These are phyloP conservation scores for Eucalyptus sp. DNA, from an alignment of 345 rosid genomes.

Conservation along the genomic window DNA sequence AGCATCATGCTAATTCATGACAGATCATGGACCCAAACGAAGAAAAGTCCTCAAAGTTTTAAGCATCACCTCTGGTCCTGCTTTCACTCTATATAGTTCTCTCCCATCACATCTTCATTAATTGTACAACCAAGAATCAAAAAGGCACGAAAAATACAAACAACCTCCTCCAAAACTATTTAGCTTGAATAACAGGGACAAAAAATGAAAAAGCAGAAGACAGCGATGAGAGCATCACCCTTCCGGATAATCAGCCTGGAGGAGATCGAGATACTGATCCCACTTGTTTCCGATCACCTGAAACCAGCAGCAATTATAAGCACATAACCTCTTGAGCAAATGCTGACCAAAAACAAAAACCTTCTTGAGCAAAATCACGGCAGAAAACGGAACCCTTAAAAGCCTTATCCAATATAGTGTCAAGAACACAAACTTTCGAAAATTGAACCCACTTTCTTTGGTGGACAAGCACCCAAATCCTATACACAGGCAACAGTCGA, in stretches of 20 bases:
- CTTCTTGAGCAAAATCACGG: not conserved
- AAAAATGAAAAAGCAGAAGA: not conserved
- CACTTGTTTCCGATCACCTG: slow-evolving; percentile 80
- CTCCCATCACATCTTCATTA: not conserved
- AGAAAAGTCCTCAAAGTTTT: not conserved
- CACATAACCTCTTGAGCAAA: not conserved
- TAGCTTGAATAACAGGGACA: not conserved
- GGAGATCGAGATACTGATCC: slow-evolving; percentile 69
- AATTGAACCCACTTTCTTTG: no score
- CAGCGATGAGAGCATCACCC: slow-evolving; percentile 19
- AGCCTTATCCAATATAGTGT: not conserved
- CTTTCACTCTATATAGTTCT: not conserved
- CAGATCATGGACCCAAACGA: not conserved
- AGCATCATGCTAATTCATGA: not conserved
- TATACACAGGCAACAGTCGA: no score
- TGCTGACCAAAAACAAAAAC: not conserved
- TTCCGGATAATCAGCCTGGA: slow-evolving; percentile 63
- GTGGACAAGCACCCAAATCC: no score
- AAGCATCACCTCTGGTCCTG: not conserved
- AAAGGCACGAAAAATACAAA: not conserved
- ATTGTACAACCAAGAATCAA: not conserved
- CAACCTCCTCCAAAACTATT: not conserved
- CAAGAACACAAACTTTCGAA: not conserved
- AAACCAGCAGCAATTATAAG: not conserved
- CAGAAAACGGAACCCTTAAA: not conserved